Percentiles rank a stretch among this genome's conserved stretches.
These are phyloP conservation scores for Dictyostelium firmibasis DNA, from an alignment of 78 protist species.

Conservation along the genomic window DNA sequence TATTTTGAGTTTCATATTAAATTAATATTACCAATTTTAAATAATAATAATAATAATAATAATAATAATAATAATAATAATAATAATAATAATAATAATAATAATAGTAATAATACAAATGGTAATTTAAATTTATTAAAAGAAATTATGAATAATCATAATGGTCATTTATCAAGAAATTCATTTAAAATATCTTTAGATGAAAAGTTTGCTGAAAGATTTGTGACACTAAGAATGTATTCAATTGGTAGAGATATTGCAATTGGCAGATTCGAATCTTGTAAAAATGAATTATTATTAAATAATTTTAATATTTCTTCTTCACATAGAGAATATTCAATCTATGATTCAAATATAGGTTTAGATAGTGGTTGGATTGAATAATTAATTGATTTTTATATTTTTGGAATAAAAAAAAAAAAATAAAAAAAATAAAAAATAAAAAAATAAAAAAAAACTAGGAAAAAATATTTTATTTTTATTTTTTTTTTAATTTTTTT, in stretches of 20 bases:
- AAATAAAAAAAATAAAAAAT: neutral
- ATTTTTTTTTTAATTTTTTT: neutral
- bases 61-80: neutral
- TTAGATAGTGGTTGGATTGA: conserved; percentile 47
- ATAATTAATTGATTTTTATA: neutral
- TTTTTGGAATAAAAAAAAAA: too few species aligned
- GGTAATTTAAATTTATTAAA: neutral
- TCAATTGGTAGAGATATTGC: neutral
- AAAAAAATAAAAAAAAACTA: too few species aligned
- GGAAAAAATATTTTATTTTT: neutral
- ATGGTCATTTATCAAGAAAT: conserved; percentile 54
- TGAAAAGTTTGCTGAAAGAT: neutral
- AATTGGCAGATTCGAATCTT: neutral
- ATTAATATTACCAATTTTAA: neutral
- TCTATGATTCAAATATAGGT: conserved; percentile 37
- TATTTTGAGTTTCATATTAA: conserved; percentile 68
- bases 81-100: neutral
- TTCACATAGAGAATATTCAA: conserved; percentile 39
- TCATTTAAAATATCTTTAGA: conserved; percentile 5
- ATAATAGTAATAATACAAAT: neutral
- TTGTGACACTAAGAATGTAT: conserved; percentile 36
- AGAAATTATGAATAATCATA: neutral
- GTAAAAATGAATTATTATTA: neutral
- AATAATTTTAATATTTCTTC: neutral
- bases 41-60: neutral